phyloP scores from a whole-genome alignment of 371 early-diverging fungal genomes.

The Coemansia sp. region DNA sequence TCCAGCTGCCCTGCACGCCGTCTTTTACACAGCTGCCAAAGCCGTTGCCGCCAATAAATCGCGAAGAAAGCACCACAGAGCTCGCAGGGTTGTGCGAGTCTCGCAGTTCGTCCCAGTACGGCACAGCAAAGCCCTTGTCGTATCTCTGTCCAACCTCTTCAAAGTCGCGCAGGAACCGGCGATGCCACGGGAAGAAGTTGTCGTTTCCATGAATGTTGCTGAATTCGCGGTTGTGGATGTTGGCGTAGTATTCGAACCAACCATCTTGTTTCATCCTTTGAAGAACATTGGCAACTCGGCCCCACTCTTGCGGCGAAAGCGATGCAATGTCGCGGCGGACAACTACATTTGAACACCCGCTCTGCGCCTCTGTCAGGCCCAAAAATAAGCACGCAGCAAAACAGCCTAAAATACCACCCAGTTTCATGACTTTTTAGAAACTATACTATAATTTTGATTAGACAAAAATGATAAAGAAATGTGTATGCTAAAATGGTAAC shows the following conservation, averaged over 20 bases:
- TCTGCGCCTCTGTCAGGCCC: conserved; percentile 24
- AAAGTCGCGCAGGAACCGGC: conserved; percentile 42
- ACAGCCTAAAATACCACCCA: conserved; percentile 6
- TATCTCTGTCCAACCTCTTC: conserved; percentile 52
- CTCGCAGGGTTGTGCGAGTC: conserved; percentile 43
- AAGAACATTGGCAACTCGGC: conserved; percentile 23
- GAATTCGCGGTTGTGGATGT: conserved; percentile 43
- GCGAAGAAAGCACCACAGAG: conserved; percentile 33
- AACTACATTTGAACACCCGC: conserved; percentile 25
- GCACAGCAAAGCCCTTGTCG: conserved; percentile 51
- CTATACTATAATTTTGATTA: background rate
- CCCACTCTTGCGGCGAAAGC: conserved; percentile 48
- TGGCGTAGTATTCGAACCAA: conserved; percentile 37
- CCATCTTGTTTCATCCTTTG: conserved; percentile 39
- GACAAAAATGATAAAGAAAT: background rate
- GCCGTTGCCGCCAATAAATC: conserved; percentile 48
- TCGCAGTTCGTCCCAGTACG: conserved; percentile 55
- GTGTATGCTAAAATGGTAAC: no score
- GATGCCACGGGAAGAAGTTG: conserved; percentile 51
- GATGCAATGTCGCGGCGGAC: conserved; percentile 33
- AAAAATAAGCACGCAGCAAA: conserved; percentile 11
- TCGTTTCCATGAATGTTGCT: conserved; percentile 49
- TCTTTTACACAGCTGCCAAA: conserved; percentile 47
- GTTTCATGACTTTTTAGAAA: background rate
- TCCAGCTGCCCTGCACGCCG: conserved; percentile 33